Evolutionary conservation across 768 basidiomycete genomes (phyloP), one percentile per base, ranked within the genome.

Genomic region (Calvatia gigantea): DNA sequence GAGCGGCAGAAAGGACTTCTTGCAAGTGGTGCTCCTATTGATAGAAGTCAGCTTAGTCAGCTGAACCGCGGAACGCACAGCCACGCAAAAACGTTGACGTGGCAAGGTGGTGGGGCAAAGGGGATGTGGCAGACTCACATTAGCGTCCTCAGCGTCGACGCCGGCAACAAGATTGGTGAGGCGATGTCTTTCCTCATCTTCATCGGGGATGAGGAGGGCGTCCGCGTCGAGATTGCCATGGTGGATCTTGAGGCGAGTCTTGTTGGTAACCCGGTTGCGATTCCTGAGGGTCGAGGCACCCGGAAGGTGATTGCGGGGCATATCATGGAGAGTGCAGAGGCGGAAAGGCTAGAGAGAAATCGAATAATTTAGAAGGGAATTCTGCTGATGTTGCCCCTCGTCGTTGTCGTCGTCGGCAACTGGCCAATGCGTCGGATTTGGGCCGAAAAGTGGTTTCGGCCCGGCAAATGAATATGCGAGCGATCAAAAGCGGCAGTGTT

Each of bases 111-210:
- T 52, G 61, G 64, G 62, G 65, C 68, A 67, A 64, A 66, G 63
- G 62, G 45, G 33, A 31, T 23, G 35, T 29, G 46, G 44, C 33
- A 62, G 65, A 81, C 91, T 85, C 77, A 94, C 92, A 73, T 93
- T 92, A 70, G 91, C 91, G 66, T 94, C 92, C 76, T 94, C 91
- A 67, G 88, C 88, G 69, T 94, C 92, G 65, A 94, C 92, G 63
- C 92, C 92, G 39, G 89, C 87, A 19, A 90, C 91, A 47, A 78
- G 73, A 61, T 80, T 87, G 44, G 78, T 86, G 60, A 92, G 83
- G 60, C 86, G 83, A 70, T 84, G 81, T 64, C 86, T 87, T 78
- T 87, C 89, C 75, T 90, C 87, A 64, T 91, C 87, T 64, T 94
- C 91, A 65, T 93, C 92, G 45, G 91, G 89, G 61, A 90, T 84